Evolutionary conservation across 106 monocot species (phyloP).

Genomic region (Hemerocallis citrina): DNA sequence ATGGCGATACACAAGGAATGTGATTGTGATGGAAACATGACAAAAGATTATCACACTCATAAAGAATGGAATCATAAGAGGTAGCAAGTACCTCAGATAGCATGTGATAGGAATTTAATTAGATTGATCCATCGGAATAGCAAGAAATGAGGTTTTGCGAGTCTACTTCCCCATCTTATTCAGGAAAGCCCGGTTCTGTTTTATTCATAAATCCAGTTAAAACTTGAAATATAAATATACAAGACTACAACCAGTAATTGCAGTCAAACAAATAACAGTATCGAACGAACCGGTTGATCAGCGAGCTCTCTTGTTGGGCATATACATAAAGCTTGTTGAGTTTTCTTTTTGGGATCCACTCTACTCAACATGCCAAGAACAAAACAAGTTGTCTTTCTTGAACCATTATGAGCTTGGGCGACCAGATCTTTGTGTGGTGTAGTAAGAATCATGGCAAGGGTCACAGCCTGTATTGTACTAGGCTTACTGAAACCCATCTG

Average conservation of each 20-base stretch:
- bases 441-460: constrained; percentile 87
- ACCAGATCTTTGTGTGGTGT: constrained; percentile 85
- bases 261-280: not conserved
- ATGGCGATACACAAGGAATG: too few relatives aligned
- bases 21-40: too few relatives aligned
- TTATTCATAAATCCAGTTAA: not conserved
- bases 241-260: not conserved
- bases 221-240: not conserved
- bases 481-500: constrained; percentile 88
- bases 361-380: constrained; percentile 94
- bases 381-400: constrained; percentile 94
- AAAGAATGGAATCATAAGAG: not conserved
- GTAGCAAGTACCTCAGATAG: constrained; percentile 55
- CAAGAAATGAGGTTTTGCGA: constrained; percentile 72
- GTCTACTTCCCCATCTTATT: constrained; percentile 88
- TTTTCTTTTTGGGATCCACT: constrained; percentile 55
- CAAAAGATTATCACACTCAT: too few relatives aligned
- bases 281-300: constrained; percentile 44
- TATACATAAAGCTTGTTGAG: constrained; percentile 83
- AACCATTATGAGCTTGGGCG: constrained; percentile 96
- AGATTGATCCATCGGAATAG: constrained; percentile 62
- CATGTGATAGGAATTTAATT: constrained; percentile 67
- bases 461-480: constrained; percentile 91
- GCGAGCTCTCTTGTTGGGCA: constrained; percentile 92
- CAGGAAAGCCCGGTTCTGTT: constrained; percentile 77